Evolutionary conservation across 345 rosid genomes (phyloP), one percentile per base, ranked within the genome.

Genomic region (Eucalyptus marginata): DNA sequence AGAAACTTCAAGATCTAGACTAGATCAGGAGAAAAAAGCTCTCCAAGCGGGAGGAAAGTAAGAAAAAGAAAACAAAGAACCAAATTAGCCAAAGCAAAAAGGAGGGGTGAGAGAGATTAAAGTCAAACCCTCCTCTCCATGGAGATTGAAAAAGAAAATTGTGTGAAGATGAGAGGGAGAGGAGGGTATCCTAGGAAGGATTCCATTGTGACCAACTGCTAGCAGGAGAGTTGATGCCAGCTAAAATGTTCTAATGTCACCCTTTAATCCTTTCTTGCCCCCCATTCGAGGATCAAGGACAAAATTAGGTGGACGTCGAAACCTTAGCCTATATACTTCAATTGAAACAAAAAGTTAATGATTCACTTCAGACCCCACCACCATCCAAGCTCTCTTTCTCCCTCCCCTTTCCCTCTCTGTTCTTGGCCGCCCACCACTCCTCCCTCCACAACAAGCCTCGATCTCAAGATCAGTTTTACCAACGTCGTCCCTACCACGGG

Each of bases 401-500:
- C 27, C 27, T 56, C 11, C 25, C 27, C 59, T 22, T 5, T 54
- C 59, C 25, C 59, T 54, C 59, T 22, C 1, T 20, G 27, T 56
- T 22, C 59, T 56, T 20, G 59, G 59, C 59, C 27, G 27, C n/a
- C 64, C 1, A 1, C 25, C 58, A 54, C 22, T 58, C n/a, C n/a
- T 24, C 64, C 64, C n/a, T 24, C 64, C 64, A 58, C n/a, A 58
- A 10, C n/a, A 58, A 58, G 64, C 64, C 64, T 58, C 1, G 3
- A 25, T 10, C 1, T 58, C 64, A 62, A 27, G 33, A 27, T 29
- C 7, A 62, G 31, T 62, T 62, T 27, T 62, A 59, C 68, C 68
- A 27, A 25, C 31, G 64, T 58, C n/a, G 0, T 58, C n/a, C 6
- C 29, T 3, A 10, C 64, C n/a, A 5, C 0, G n/a, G 64, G 29